These are phyloP conservation scores for Lyophyllum semitale DNA, from an alignment of 768 basidiomycete genomes.

Conservation along the genomic window DNA sequence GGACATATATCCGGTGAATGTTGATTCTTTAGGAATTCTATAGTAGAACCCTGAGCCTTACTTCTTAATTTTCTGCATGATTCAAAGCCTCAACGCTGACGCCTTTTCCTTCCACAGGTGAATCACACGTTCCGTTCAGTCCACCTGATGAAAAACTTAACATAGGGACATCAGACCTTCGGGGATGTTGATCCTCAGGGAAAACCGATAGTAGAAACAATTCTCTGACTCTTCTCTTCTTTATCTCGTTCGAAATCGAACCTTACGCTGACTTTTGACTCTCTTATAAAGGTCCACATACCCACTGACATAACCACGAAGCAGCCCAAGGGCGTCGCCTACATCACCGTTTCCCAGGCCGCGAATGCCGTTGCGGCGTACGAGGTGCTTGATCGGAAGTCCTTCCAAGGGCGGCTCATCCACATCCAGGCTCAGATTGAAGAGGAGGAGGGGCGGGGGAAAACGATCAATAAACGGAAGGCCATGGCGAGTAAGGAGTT, in stretches of 20 bases:
- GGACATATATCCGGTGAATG: conserved; percentile 45
- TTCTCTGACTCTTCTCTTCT: conserved; percentile 28
- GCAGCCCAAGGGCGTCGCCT: conserved; percentile 52
- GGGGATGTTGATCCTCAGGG: conserved; percentile 61
- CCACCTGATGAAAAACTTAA: conserved; percentile 43
- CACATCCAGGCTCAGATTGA: conserved; percentile 63
- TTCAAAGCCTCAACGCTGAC: conserved; percentile 6
- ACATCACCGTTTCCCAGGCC: too few species aligned
- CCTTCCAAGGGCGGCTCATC: conserved; percentile 89
- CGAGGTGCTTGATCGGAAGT: conserved; percentile 73
- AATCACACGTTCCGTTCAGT: conserved; percentile 18
- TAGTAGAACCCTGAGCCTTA: too few species aligned
- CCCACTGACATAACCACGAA: conserved; percentile 47
- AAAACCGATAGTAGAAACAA: conserved; percentile 43
- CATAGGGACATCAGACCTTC: conserved; percentile 70
- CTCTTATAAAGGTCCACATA: conserved; percentile 43
- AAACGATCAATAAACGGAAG: conserved; percentile 64
- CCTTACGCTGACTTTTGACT: background rate
- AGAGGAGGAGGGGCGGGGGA: conserved; percentile 46
- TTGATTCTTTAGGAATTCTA: conserved; percentile 43
- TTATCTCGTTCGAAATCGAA: background rate
- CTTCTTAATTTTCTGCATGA: conserved; percentile 40
- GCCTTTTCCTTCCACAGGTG: conserved; percentile 35
- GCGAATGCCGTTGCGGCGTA: conserved; percentile 74
- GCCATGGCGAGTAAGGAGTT: conserved; percentile 74